Evolutionary conservation across 331 rosid genomes (phyloP).

Genomic region (Prunus yedoensis): DNA sequence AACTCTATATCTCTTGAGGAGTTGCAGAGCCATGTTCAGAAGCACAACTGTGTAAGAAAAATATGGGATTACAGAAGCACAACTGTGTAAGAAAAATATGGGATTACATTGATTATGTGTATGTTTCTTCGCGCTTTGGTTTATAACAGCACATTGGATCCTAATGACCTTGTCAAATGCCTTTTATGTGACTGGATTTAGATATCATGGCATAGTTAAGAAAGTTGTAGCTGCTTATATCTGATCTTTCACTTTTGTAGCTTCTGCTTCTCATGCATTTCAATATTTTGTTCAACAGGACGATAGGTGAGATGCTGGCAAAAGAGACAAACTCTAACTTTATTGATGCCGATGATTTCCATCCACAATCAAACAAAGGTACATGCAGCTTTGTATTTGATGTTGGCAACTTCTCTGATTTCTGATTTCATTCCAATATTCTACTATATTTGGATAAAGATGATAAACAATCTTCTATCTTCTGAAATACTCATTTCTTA

Average conservation of each 20-base stretch:
- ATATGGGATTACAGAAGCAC: neutral
- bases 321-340: slow-evolving; percentile 42
- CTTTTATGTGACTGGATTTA: neutral
- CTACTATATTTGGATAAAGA: neutral
- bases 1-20: too few species aligned
- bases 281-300: slow-evolving; percentile 43
- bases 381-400: neutral
- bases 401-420: neutral
- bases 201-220: neutral
- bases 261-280: neutral
- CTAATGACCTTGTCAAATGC: neutral
- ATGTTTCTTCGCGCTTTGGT: too few species aligned
- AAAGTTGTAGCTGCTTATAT: neutral
- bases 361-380: slow-evolving; percentile 85
- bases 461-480: neutral
- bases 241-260: neutral
- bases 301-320: slow-evolving; percentile 73
- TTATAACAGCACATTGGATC: neutral
- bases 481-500: neutral
- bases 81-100: too few species aligned
- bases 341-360: slow-evolving; percentile 91
- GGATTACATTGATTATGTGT: too few species aligned
- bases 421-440: too few species aligned
- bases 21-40: neutral
- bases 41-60: neutral